phyloP scores from a whole-genome alignment of 176 grass and related monocot species.

The Tuctoria greenei region DNA sequence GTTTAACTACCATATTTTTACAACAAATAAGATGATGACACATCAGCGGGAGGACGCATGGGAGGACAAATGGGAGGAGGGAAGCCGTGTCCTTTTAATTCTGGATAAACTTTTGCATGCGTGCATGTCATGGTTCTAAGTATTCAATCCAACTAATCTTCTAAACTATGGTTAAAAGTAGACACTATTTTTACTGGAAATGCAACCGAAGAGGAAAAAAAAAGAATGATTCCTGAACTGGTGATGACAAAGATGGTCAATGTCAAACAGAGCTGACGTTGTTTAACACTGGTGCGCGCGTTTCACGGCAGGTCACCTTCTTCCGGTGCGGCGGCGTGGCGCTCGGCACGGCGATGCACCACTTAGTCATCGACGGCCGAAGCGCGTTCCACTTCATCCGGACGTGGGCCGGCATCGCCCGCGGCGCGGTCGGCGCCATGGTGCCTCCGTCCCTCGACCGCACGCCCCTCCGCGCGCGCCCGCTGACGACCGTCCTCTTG shows the following conservation, averaged over 20 bases:
- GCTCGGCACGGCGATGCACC: conserved; percentile 62
- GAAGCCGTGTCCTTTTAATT: too few species aligned
- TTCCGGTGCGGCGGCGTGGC: conserved; percentile 57
- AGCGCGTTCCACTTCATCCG: conserved; percentile 59
- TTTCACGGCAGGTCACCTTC: conserved; percentile 39
- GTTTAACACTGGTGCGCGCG: background rate
- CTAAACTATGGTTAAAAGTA: too few species aligned
- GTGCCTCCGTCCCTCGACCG: conserved; percentile 42
- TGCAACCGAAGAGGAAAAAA: too few species aligned
- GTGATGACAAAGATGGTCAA: background rate
- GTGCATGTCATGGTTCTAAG: too few species aligned
- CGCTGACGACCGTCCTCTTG: background rate
- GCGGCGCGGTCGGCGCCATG: background rate
- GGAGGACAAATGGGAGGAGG: too few species aligned
- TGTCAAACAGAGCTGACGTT: too few species aligned
- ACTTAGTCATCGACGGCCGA: conserved; percentile 52
- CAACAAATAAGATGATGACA: too few species aligned
- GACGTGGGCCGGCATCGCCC: conserved; percentile 49
- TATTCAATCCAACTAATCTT: too few species aligned
- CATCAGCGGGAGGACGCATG: too few species aligned
- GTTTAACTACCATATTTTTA: too few species aligned
- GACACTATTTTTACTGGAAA: too few species aligned
- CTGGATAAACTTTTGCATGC: too few species aligned
- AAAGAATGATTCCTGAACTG: background rate
- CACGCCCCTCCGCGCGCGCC: conserved; percentile 45